Conservation (phyloP, 2,329 filamentous ascomycete species). For the Aurifilum marmelostoma region DNA sequence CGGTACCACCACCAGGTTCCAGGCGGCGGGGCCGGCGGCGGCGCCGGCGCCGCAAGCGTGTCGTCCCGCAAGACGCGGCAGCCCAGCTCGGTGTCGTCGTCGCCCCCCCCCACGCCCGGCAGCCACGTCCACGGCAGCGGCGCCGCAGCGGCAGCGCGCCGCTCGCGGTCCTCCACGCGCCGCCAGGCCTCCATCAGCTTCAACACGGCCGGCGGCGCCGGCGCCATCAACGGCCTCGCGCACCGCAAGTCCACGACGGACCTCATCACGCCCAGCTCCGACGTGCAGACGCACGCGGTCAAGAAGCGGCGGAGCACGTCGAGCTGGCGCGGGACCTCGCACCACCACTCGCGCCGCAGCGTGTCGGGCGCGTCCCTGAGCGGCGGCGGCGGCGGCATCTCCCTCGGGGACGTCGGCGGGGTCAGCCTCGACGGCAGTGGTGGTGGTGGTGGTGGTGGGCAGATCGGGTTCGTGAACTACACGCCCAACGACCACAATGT, state of each 20-base stretch:
- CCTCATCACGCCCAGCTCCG: slow-evolving; percentile 20
- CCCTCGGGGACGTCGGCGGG: slow-evolving; percentile 33
- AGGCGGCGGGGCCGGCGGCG: too few species aligned
- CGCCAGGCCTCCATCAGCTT: slow-evolving; percentile 13
- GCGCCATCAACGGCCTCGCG: neutral
- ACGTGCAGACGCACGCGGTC: slow-evolving; percentile 26
- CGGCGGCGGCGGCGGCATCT: slow-evolving; percentile 18
- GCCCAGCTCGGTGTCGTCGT: slow-evolving; percentile 31
- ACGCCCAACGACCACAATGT: slow-evolving; percentile 77
- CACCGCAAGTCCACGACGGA: slow-evolving; percentile 28
- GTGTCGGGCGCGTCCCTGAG: neutral
- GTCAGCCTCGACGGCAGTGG: slow-evolving; percentile 33
- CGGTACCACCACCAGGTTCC: slow-evolving; percentile 45
- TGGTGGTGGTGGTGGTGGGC: slow-evolving; percentile 35
- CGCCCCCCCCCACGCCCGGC: slow-evolving; percentile 22
- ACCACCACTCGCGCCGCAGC: slow-evolving; percentile 17
- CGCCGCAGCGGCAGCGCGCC: slow-evolving; percentile 35
- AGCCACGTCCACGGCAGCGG: slow-evolving; percentile 33
- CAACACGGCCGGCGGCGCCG: neutral
- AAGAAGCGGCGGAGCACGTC: slow-evolving; percentile 36
- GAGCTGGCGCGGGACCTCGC: slow-evolving; percentile 14
- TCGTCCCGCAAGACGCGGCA: slow-evolving; percentile 49
- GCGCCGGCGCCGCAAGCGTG: slow-evolving; percentile 39
- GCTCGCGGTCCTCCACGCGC: slow-evolving; percentile 39
- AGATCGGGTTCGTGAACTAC: slow-evolving; percentile 81